phyloP scores from a whole-genome alignment of 2,329 filamentous ascomycete genomes.

The Aspergillus niger region DNA sequence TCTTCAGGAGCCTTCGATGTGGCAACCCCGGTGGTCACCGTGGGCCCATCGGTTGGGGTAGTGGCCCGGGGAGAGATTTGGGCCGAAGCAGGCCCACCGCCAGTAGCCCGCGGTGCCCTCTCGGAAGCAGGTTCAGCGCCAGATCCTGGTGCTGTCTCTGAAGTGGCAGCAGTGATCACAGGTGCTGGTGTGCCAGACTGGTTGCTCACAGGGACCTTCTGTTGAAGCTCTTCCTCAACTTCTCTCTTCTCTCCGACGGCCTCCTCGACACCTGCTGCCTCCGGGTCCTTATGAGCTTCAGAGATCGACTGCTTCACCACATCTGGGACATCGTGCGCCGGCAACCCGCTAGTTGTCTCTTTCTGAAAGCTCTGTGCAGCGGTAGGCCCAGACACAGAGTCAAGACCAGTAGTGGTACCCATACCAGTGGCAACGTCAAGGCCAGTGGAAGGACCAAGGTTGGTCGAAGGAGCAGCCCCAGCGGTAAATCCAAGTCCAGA shows the following conservation, averaged over 20 bases:
- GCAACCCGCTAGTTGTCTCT: conserved; percentile 22
- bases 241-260: conserved; percentile 74
- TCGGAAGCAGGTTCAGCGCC: conserved; percentile 37
- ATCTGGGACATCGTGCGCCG: conserved; percentile 42
- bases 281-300: conserved; percentile 62
- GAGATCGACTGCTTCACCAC: conserved; percentile 50
- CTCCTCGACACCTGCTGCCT: conserved; percentile 68
- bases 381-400: conserved; percentile 32
- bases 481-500: conserved; percentile 36
- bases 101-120: conserved; percentile 38
- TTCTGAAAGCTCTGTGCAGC: conserved; percentile 46
- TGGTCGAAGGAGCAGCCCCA: conserved; percentile 32
- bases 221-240: conserved; percentile 72
- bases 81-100: conserved; percentile 18
- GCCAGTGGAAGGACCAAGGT: too few species aligned
- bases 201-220: conserved; percentile 43
- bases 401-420: too few species aligned
- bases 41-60: conserved; percentile 10
- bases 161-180: background rate
- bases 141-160: background rate
- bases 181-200: conserved; percentile 41
- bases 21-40: conserved; percentile 24
- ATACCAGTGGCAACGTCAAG: too few species aligned
- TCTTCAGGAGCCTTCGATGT: conserved; percentile 22
- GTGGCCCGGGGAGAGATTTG: conserved; percentile 23